Evolutionary conservation across 2,329 filamentous ascomycete genomes (phyloP), one percentile per base, ranked within the genome.

Genomic region (Trichoderma pleuroti): DNA sequence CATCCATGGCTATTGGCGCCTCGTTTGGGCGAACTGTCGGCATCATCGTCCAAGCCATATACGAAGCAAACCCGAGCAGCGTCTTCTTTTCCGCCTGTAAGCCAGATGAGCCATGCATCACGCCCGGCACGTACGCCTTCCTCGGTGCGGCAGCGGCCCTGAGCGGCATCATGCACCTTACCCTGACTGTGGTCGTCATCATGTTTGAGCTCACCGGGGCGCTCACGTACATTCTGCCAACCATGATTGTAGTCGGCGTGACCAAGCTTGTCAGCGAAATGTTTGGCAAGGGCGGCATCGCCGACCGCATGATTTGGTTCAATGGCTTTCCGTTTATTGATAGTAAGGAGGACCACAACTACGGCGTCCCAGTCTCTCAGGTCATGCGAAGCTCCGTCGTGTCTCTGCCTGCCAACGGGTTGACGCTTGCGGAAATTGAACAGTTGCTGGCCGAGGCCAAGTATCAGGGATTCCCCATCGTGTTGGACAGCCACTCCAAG

Each of bases 191-290:
- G 11, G 95, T 98, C 2, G 96, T 99, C 77, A 99, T 99, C 80
- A 98, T 99, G 96, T 98, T 98, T 77, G 96, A 99, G 81, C 87
- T 99, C 62, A 99, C 96, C 0, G 96, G 96, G n/a, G 96, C 96
- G 8, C 84, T 98, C 72, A 97, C 94, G 2, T 99, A 99, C 78
- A 98, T 99, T 74, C 84, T 99, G 32, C 96, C 96, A 0, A 98
- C 95, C 16, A 99, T 99, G 96, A 98, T 99, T 75, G 96, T 98
- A 0, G 96, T 98, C 3, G 96, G 96, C 62, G 92, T 98, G 36
- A 98, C 95, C 49, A 99, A 99, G 84, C 93, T 93, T 16, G 93
- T 99, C 60, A 91, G 92, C 72, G 93, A 97, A 74, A 86, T 94
- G 14, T 96, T 97, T 77, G 93, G 94, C n/a, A 97, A 95, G 78